A percentile compares a stretch with the other conserved stretches of the same genome.
These are phyloP conservation scores for Coprinopsis sp. DNA, from an alignment of 768 basidiomycete genomes.

Conservation along the genomic window DNA sequence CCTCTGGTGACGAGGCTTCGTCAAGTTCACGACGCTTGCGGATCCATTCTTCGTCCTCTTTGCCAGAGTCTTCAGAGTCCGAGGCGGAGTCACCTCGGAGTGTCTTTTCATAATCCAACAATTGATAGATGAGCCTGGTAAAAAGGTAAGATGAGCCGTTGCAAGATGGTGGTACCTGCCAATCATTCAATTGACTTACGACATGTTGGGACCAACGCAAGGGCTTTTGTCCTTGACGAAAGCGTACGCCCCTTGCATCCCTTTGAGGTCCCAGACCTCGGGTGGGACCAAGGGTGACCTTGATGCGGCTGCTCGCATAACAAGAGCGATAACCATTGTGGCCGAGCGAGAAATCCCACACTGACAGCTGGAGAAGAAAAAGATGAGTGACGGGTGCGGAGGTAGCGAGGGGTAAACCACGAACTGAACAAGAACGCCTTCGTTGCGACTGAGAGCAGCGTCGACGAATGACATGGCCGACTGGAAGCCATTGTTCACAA, in stretches of 20 bases:
- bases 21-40: slow-evolving; percentile 61
- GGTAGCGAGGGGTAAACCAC: slow-evolving; percentile 29
- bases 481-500: slow-evolving; percentile 75
- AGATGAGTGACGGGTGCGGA: slow-evolving; percentile 14
- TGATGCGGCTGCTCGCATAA: slow-evolving; percentile 86
- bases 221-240: slow-evolving; percentile 88
- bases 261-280: slow-evolving; percentile 73
- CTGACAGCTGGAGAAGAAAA: slow-evolving; percentile 62
- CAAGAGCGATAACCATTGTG: slow-evolving; percentile 84
- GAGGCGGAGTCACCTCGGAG: slow-evolving; percentile 49
- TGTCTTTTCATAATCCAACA: slow-evolving; percentile 84
- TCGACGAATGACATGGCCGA: slow-evolving; percentile 81
- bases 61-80: slow-evolving; percentile 52
- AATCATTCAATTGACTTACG: slow-evolving; percentile 47
- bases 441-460: slow-evolving; percentile 65
- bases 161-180: slow-evolving; percentile 11
- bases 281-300: slow-evolving; percentile 62
- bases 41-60: slow-evolving; percentile 77
- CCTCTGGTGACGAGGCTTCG: slow-evolving; percentile 32
- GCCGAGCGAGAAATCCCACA: slow-evolving; percentile 91
- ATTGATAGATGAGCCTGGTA: slow-evolving; percentile 83
- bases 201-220: slow-evolving; percentile 91
- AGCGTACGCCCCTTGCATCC: slow-evolving; percentile 87
- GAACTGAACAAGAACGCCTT: slow-evolving; percentile 82
- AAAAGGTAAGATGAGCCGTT: slow-evolving; percentile 18